These are phyloP conservation scores for Collybia sordida DNA, from an alignment of 768 basidiomycete species.

Conservation along the genomic window DNA sequence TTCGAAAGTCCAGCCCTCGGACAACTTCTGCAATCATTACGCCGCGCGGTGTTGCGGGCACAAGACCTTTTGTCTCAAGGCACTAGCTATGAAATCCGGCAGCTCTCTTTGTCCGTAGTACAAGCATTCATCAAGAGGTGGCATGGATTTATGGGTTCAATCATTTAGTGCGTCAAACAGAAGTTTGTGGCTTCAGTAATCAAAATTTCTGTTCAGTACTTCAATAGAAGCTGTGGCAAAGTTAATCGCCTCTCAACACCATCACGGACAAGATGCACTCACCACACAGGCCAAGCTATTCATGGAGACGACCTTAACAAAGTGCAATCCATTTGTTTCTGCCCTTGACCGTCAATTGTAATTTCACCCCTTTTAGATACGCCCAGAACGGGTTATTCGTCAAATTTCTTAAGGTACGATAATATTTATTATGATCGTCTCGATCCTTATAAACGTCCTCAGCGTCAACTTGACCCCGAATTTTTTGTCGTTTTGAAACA, in stretches of 20 bases:
- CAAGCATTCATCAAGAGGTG: conserved; percentile 66
- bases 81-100: conserved; percentile 66
- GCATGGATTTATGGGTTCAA: conserved; percentile 48
- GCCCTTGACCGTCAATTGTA: background rate
- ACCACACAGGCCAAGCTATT: conserved; percentile 56
- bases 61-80: conserved; percentile 52
- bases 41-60: conserved; percentile 49
- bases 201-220: conserved; percentile 31
- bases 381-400: conserved; percentile 56
- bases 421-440: background rate
- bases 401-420: conserved; percentile 54
- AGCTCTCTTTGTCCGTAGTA: conserved; percentile 58
- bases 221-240: conserved; percentile 52
- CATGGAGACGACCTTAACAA: conserved; percentile 49
- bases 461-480: conserved; percentile 46
- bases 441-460: background rate
- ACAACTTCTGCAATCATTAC: conserved; percentile 53
- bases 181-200: background rate
- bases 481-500: conserved; percentile 57
- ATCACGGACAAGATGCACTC: conserved; percentile 57
- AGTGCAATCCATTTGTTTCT: conserved; percentile 29
- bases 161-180: conserved; percentile 46
- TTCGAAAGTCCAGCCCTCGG: conserved; percentile 54
- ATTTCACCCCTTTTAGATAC: conserved; percentile 37
- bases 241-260: conserved; percentile 45